phyloP scores from a whole-genome alignment of 2,329 filamentous ascomycete genomes.

The Fusarium decemcellulare region DNA sequence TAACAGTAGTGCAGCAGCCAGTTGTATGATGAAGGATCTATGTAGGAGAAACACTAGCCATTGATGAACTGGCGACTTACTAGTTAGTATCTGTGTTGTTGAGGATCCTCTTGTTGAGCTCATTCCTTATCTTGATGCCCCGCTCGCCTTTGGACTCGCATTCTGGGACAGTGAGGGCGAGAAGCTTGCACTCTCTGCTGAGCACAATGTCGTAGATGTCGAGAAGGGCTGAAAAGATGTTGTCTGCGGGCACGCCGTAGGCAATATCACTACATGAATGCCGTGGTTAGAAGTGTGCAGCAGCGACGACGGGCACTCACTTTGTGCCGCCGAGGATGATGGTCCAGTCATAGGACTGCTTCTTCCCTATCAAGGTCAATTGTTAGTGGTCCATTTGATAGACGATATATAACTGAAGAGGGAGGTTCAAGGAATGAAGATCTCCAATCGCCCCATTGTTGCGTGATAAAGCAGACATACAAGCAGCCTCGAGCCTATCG shows the following conservation, averaged over 20 bases:
- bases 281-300: not conserved
- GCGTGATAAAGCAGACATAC: conserved; percentile 43
- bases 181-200: conserved; percentile 65
- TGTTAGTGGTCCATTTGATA: conserved; percentile 4
- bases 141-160: conserved; percentile 49
- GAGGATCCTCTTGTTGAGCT: conserved; percentile 69
- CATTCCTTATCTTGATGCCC: conserved; percentile 54
- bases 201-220: conserved; percentile 66
- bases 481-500: conserved; percentile 51
- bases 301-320: conserved; percentile 47
- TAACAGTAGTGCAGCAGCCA: not conserved
- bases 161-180: conserved; percentile 76
- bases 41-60: not conserved
- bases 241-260: conserved; percentile 52
- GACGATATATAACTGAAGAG: not conserved
- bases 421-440: not conserved
- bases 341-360: conserved; percentile 68
- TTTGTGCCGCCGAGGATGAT: conserved; percentile 77
- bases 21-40: not conserved
- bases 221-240: conserved; percentile 65
- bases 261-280: conserved; percentile 63
- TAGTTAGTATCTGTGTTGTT: conserved; percentile 63
- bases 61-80: conserved; percentile 57
- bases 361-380: conserved; percentile 32
- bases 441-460: not conserved